A percentile compares a stretch with the other conserved stretches of the same genome.
These are phyloP conservation scores for Goffeauzyma gilvescens DNA, from an alignment of 768 basidiomycete species.

Conservation along the genomic window DNA sequence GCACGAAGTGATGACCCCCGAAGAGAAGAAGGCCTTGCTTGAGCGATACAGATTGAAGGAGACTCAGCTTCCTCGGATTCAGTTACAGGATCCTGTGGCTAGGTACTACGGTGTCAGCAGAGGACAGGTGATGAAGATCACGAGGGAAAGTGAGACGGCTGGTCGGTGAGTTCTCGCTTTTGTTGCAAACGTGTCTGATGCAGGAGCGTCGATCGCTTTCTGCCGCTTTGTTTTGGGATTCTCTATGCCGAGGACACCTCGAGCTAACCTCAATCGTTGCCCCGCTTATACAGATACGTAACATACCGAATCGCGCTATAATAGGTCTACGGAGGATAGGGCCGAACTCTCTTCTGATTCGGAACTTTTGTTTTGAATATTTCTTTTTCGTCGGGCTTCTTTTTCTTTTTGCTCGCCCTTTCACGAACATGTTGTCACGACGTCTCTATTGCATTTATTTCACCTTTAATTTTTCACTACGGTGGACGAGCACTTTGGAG, in stretches of 20 bases:
- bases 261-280: background rate
- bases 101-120: slow-evolving; percentile 89
- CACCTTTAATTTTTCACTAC: too few relatives aligned
- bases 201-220: background rate
- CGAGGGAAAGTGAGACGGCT: slow-evolving; percentile 85
- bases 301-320: slow-evolving; percentile 9
- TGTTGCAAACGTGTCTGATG: background rate
- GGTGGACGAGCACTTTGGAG: too few relatives aligned
- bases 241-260: background rate
- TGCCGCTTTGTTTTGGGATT: background rate
- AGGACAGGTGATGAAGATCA: slow-evolving; percentile 97
- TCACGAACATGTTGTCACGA: too few relatives aligned
- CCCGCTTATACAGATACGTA: slow-evolving; percentile 2
- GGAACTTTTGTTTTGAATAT: too few relatives aligned
- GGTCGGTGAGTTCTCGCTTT: slow-evolving; percentile 38
- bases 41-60: slow-evolving; percentile 93
- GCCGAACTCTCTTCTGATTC: too few relatives aligned
- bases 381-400: too few relatives aligned
- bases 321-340: too few relatives aligned
- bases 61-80: slow-evolving; percentile 91
- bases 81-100: slow-evolving; percentile 90
- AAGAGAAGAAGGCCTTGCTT: slow-evolving; percentile 70
- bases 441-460: too few relatives aligned
- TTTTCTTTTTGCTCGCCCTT: too few relatives aligned
- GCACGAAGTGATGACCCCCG: slow-evolving; percentile 66